Evolutionary conservation across 768 basidiomycete species (phyloP), one percentile per base, ranked within the genome.

Genomic region (Phylloporus scabripes): DNA sequence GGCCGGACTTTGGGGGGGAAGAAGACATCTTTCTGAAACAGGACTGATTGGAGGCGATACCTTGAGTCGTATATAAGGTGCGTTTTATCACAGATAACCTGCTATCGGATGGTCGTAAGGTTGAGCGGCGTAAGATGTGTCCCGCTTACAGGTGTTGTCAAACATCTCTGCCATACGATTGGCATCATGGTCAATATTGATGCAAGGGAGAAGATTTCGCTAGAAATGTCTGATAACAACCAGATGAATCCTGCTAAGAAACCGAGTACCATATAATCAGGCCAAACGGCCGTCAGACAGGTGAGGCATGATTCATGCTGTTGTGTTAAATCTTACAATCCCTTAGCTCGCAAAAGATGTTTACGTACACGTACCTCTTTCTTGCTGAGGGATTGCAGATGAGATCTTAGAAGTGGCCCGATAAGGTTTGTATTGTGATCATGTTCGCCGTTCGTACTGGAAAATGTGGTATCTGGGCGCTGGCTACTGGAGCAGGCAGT

Each of bases 21-120:
- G 20, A 33, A 14, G 17, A 26, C 57, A 58, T 55, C 4, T 29
- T 33, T 45, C 14, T 38, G 28, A 10, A 18, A 11, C 8, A 14
- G 9, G 12, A 31, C 36, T 12, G 5, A n/a, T 29, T 17, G 8
- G 4, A 14, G 8, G 18, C 2, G 15, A 38, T 2, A 12, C 31
- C 12, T 24, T 10, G 15, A 4, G 18, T 9, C 24, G 14, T 48
- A 58, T 54, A 45, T 48, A 26, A 41, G 11, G 20, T 32, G 3
- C 2, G 6, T 2, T n/a, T 15, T 24, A 40, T 2, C 39, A 18
- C 17, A 0, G 18, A 34, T 34, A n/a, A 17, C 21, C 0, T 23
- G 21, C 21, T 38, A 26, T 14, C 7, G 4, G 18, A 24, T 7
- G 24, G n/a, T 6, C 15, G 11, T 11, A 0, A 11, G 18, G 18